A percentile compares a stretch with the other conserved stretches of the same genome.
These are phyloP conservation scores for Alternaria metachromatica DNA, from an alignment of 2,329 filamentous ascomycete species.

Conservation along the genomic window DNA sequence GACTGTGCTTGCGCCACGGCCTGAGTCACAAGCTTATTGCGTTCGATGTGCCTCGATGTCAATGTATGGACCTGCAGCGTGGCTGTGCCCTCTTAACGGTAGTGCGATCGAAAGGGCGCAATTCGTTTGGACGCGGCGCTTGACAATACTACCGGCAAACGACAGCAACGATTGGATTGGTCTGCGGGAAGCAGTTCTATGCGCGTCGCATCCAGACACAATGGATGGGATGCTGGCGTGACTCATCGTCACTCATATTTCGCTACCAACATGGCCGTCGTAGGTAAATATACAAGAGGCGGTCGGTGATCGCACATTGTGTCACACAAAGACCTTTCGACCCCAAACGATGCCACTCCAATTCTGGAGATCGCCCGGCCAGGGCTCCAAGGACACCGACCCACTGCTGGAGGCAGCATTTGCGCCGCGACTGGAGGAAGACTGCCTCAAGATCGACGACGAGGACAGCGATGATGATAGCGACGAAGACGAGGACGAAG, in stretches of 20 bases:
- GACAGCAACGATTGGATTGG: not conserved
- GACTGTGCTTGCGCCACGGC: not conserved
- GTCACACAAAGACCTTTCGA: not conserved
- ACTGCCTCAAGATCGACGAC: not conserved
- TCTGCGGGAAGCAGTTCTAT: not conserved
- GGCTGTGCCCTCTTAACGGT: not conserved
- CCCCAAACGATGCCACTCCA: conserved; percentile 6
- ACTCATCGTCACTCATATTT: not conserved
- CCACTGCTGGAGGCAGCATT: conserved; percentile 15
- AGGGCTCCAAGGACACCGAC: conserved; percentile 12
- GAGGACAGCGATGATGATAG: not conserved
- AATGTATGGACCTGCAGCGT: not conserved
- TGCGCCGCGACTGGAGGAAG: not conserved
- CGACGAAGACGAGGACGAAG: not conserved
- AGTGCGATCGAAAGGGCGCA: not conserved
- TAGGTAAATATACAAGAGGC: not conserved
- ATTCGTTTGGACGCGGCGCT: not conserved
- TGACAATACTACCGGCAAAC: not conserved
- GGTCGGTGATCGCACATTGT: not conserved
- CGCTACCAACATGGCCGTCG: not conserved
- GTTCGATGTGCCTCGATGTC: not conserved
- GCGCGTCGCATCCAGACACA: not conserved
- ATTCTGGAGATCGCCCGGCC: conserved; percentile 10
- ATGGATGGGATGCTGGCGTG: not conserved
- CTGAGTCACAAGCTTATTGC: not conserved